Base-by-base conservation (phyloP, 805 yeast genomes). In the Lipomyces spencermartinsiae region DNA sequence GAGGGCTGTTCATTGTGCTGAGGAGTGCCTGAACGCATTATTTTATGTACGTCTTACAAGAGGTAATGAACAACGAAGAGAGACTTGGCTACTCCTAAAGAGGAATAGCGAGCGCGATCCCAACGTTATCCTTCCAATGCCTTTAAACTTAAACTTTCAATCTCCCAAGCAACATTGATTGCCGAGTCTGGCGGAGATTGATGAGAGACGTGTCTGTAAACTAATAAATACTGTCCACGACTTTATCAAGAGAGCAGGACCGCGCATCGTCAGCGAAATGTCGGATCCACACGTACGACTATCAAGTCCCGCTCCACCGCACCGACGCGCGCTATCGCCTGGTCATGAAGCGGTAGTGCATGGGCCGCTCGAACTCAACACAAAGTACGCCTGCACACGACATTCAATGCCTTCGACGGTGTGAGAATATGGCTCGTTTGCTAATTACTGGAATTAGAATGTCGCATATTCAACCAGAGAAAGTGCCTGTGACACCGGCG, bases 311-410 rank as follows among this genome's bases (percentile, higher is more conserved):
- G 61, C 58, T n/a, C 37, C 57, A n/a, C 46, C 57, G 22, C 22
- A 37, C 25, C 59, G 65, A n/a, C 68, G 68, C 10, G 68, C 60
- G 3, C 58, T 63, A 10, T 66, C 69, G 29, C 68, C 69, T 16
- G 59, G 64, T 16, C 61, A 54, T 12, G 62, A 59, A 60, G 57
- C 61, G 22, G 22, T 58, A n/a, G 22, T 60, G 12, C 34, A 29
- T 10, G 68, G 64, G 4, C 69, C 69, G 5, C 53, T 66, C 1
- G 68, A 66, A 55, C 34, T 51, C 19, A 16, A 54, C 22, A 43
- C 39, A 12, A 58, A 10, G 35, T 37, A 31, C 7, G 37, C 14
- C n/a, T 34, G 14, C 35, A 7, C 19, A 14, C 46, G 60, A 57
- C 58, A 31, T 57, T 57, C n/a, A 53, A 19, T 54, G n/a, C 19